These are phyloP conservation scores for Rheum nobile DNA, from an alignment of 148 eudicot species.

Conservation along the genomic window DNA sequence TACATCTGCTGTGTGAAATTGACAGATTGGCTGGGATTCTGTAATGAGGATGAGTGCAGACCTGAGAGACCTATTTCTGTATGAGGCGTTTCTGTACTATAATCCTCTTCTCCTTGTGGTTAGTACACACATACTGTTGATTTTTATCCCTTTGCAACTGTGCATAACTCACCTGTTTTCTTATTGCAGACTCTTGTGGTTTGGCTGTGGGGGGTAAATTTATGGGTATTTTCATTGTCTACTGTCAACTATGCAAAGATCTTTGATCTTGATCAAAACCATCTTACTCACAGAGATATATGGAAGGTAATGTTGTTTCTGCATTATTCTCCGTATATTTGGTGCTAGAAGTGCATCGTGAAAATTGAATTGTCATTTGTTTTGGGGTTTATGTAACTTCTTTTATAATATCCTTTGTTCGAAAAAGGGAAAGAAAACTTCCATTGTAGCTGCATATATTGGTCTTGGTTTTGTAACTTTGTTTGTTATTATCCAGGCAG, in stretches of 20 bases:
- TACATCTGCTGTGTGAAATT: slow-evolving; percentile 4
- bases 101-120: slow-evolving; percentile 97
- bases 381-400: background rate
- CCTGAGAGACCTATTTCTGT: slow-evolving; percentile 78
- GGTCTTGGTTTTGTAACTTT: background rate
- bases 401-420: background rate
- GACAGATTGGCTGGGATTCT: slow-evolving; percentile 92
- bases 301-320: slow-evolving; percentile 61
- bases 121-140: slow-evolving; percentile 16
- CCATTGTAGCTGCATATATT: background rate
- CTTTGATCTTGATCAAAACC: slow-evolving; percentile 86
- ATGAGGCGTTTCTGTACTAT: slow-evolving; percentile 94
- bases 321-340: background rate
- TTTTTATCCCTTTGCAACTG: background rate
- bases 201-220: slow-evolving; percentile 88
- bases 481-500: background rate
- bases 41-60: slow-evolving; percentile 98
- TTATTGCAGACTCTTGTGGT: slow-evolving; percentile 74
- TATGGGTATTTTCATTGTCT: slow-evolving; percentile 85
- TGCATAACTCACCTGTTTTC: slow-evolving; percentile 8
- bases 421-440: no score
- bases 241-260: slow-evolving; percentile 70
- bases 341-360: background rate
- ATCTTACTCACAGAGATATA: slow-evolving; percentile 75
- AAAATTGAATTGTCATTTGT: background rate